These are phyloP conservation scores for Pseudogymnoascus sp. DNA, from an alignment of 2,329 filamentous ascomycete genomes.

Conservation along the genomic window DNA sequence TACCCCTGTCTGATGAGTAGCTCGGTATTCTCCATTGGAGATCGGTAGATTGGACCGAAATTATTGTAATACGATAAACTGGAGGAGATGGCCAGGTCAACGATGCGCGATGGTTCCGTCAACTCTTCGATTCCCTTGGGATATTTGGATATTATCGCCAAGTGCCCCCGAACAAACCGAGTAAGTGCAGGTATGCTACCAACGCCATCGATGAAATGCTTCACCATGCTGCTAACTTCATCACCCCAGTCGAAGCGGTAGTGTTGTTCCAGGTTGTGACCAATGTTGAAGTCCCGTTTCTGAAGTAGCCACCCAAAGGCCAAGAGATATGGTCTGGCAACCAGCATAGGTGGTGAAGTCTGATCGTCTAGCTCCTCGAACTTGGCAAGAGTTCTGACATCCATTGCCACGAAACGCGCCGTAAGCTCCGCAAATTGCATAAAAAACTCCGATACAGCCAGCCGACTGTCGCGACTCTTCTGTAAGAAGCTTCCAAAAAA, in stretches of 20 bases:
- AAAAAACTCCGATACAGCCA: slow-evolving; percentile 24
- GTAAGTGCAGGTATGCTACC: slow-evolving; percentile 37
- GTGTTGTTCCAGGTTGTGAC: slow-evolving; percentile 28
- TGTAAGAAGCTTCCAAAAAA: slow-evolving; percentile 26
- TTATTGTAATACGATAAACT: slow-evolving; percentile 14
- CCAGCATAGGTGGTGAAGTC: slow-evolving; percentile 31
- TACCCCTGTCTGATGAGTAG: slow-evolving; percentile 34
- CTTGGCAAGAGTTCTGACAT: slow-evolving; percentile 31
- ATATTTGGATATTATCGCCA: slow-evolving; percentile 34
- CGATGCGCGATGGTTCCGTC: slow-evolving; percentile 22
- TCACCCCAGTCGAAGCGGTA: slow-evolving; percentile 33
- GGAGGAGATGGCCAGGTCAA: slow-evolving; percentile 16
- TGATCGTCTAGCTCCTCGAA: slow-evolving; percentile 23
- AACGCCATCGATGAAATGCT: slow-evolving; percentile 27
- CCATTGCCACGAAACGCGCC: slow-evolving; percentile 43
- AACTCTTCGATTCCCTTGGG: slow-evolving; percentile 36
- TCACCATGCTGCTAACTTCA: slow-evolving; percentile 19
- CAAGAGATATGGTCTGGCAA: slow-evolving; percentile 38
- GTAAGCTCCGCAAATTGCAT: slow-evolving; percentile 37
- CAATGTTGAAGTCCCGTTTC: slow-evolving; percentile 29
- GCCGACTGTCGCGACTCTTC: slow-evolving; percentile 16
- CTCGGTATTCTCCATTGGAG: slow-evolving; percentile 23
- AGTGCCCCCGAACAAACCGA: slow-evolving; percentile 35
- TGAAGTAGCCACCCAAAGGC: slow-evolving; percentile 34
- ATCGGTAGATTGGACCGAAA: slow-evolving; percentile 12